Base-by-base conservation (phyloP, 352 stramenopile genomes). In the Pythium brassicae region DNA sequence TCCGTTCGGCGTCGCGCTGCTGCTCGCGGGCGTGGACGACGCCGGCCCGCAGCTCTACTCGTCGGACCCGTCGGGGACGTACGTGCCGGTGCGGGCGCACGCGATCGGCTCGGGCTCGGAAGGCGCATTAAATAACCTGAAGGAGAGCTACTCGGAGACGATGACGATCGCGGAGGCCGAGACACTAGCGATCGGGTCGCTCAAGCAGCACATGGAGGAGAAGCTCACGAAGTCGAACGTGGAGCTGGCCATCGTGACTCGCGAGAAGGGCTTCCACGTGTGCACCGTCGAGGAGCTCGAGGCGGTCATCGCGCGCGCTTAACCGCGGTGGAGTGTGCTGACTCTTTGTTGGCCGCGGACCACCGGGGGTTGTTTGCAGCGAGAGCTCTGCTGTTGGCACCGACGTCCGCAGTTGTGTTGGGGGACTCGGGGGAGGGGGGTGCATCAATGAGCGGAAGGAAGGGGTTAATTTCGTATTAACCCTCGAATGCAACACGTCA, bases 141-240 rank as follows among this genome's bases (percentile, higher is more conserved):
- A 98, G 80, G 97, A 99, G 66, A 91, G 84, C 66, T 99, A 99
- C 79, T 98, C 87, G 57, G 85, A 94, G 15, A 84, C 94, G 45
- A 83, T 99, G 74, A 98, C 96, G 35, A 72, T 99, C 43, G 62
- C 94, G 42, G 97, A 99, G 59, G 98, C 97, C 23, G 95, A 99
- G 79, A 94, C 92, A 52, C 78, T 99, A 51, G 96, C 96, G 12
- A 89, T 99, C 66, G 83, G 68, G 50, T 96, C 96, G 14, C 78
- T 99, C 37, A 99, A 99, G 78, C 96, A 98, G 83, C 96, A 99
- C 65, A 99, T 99, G 97, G 97, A 99, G 78, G 97, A 99, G 71
- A 98, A 98, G 71, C 97, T 99, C 55, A 98, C 86, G 11, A 96
- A 71, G 59, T 95, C 98, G 39, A 99, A 99, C 81, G 96, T 99